Evolutionary conservation across 345 rosid species (phyloP), one percentile per base, ranked within the genome.

Genomic region (Murraya paniculata): DNA sequence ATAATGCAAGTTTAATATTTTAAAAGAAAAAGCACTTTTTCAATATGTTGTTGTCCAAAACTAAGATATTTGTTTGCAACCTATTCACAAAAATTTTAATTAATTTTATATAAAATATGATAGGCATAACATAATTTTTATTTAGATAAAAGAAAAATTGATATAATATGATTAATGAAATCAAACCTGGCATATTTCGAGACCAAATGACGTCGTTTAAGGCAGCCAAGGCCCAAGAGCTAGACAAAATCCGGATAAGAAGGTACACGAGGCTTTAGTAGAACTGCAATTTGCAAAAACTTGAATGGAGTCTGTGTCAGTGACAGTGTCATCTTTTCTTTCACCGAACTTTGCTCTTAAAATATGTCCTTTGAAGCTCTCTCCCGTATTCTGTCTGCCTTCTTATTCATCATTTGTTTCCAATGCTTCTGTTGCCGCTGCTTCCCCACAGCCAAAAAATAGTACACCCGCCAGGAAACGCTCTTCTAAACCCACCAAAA

Each of bases 281-380:
- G 21, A 28, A 62, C 56, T 50, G 27, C 60, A 50, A 28, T 14
- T 27, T 8, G 71, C 5, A 75, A 48, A 24, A 48, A 35, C 50
- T 48, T 64, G 7, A 18, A 48, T 90, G 93, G 91, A 80, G 83
- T 72, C 79, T 35, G 28, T 80, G 59, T 79, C 79, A 28, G 28
- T 80, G 56, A 75, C 78, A 28, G 57, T 18, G 21, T 53, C n/a
- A 53, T 80, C 75, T 77, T 70, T 83, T 73, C 58, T 73, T 35
- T 77, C 86, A 22, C 64, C 73, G 18, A n/a, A 48, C 25, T 65
- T 79, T 59, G 73, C 82, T 45, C 45, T 76, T 78, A 77, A 80
- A 55, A 27, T 70, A 61, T 50, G 6, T 19, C 19, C 67, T 71
- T 57, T 62, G 1, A 71, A 62, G 80, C 56, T 65, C 6, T 68